Base-by-base conservation (phyloP, 1,284 basidiomycete genomes). In the Cryptococcus floricola region DNA sequence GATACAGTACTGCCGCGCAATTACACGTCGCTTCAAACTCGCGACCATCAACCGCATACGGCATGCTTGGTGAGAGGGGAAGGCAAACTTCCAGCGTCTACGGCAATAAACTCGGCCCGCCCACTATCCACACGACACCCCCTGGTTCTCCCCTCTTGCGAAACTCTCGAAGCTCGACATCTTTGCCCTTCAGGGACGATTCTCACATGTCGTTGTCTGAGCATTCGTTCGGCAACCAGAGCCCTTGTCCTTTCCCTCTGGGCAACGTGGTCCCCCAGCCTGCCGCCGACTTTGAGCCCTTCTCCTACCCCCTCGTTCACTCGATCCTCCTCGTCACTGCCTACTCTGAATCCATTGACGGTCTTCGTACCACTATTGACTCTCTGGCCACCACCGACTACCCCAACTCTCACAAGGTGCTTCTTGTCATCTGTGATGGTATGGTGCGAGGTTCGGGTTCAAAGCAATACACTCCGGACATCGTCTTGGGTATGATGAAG, bases 311-410 rank as follows among this genome's bases (percentile, higher is more conserved):
- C 0, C 84, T 98, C 25, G 89, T 86, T 2, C 91, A 98, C 75
- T 87, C 91, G 6, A 93, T 98, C 65, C 93, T 91, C 70, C 85
- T 98, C 34, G 96, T 99, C 61, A 99, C 96, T 1, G 96, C 96
- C 3, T 99, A 99, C 75, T 97, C 94, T 1, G 95, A 99, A 77
- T 95, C 91, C 2, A 84, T 95, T 34, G 94, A 97, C 75, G 96
- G 96, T 80, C 81, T 99, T 3, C 85, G 95, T 39, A 98, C 96
- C 8, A 99, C 96, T 0, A 81, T 99, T 25, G 95, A 99, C 78
- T 98, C 95, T 16, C 84, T 99, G 25, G 93, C 94, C 5, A 98
- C 95, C 7, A 98, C 95, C 45, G 94, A 98, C 77, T 99, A 98
- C 73, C 95, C 95, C 28, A 98, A 98, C 80, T 91, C 88, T 65